Evolutionary conservation across 2,329 filamentous ascomycete species (phyloP).

Genomic region (Rugonectria rugulosa): DNA sequence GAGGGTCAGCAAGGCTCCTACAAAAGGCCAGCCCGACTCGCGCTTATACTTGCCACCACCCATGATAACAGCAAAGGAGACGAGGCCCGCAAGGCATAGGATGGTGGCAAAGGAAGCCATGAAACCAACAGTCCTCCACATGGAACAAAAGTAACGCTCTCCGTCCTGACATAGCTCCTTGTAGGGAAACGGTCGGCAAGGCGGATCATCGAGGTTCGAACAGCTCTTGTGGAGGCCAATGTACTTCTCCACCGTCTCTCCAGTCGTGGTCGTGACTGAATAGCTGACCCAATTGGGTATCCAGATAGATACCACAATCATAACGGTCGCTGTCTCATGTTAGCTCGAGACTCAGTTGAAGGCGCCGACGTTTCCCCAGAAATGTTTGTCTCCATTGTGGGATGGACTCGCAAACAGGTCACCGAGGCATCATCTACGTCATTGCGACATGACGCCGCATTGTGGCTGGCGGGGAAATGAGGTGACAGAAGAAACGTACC

Average conservation of each 20-base stretch:
- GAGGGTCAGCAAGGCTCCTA: conserved; percentile 70
- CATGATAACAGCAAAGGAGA: conserved; percentile 80
- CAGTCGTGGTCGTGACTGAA: conserved; percentile 58
- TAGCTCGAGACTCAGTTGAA: conserved; percentile 34
- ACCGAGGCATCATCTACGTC: conserved; percentile 31
- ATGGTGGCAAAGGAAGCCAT: conserved; percentile 85
- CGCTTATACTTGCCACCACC: conserved; percentile 80
- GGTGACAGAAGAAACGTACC: conserved; percentile 46
- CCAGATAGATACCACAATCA: conserved; percentile 74
- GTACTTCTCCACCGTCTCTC: conserved; percentile 60
- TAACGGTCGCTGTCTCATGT: conserved; percentile 65
- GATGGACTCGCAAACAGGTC: not conserved
- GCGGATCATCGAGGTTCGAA: conserved; percentile 69
- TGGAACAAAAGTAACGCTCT: conserved; percentile 82
- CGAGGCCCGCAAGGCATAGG: conserved; percentile 81
- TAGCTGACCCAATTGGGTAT: conserved; percentile 77
- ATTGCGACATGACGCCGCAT: conserved; percentile 24
- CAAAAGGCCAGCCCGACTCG: conserved; percentile 82
- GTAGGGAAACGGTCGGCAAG: conserved; percentile 58
- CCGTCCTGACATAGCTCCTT: conserved; percentile 45
- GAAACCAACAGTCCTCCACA: conserved; percentile 91
- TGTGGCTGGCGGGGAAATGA: conserved; percentile 18
- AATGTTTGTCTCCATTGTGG: not conserved
- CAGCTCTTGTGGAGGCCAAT: conserved; percentile 86
- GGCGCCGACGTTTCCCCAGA: not conserved